phyloP scores from a whole-genome alignment of 768 basidiomycete species.

The Dendrothele bispora region DNA sequence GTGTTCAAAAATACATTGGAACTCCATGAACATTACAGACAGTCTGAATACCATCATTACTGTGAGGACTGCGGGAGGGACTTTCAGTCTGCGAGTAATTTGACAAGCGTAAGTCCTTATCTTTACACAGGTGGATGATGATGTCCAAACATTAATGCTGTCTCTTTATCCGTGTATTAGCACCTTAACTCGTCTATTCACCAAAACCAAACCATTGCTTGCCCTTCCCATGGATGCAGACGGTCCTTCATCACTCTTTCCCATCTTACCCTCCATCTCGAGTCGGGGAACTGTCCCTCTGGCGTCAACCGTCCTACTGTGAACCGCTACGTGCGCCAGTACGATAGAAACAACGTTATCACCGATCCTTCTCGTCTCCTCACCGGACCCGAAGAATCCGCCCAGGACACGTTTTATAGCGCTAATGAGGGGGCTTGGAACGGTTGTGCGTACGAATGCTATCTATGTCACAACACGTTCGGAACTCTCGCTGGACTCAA shows the following conservation, averaged over 20 bases:
- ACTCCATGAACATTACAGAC: constrained; percentile 49
- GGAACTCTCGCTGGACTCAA: constrained; percentile 29
- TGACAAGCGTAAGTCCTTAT: constrained; percentile 22
- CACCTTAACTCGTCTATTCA: constrained; percentile 60
- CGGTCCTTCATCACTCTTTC: constrained; percentile 49
- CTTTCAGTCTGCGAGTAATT: constrained; percentile 42
- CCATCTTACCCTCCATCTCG: constrained; percentile 62
- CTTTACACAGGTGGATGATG: no score
- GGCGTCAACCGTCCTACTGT: constrained; percentile 41
- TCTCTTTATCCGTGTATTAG: no score
- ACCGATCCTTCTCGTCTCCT: constrained; percentile 57
- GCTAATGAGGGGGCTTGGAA: constrained; percentile 39
- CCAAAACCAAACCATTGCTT: constrained; percentile 32
- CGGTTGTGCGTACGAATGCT: constrained; percentile 40
- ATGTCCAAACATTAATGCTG: no score
- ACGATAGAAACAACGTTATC: constrained; percentile 49
- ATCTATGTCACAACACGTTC: constrained; percentile 37
- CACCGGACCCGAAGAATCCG: constrained; percentile 23
- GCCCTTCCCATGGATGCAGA: constrained; percentile 43
- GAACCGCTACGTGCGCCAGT: constrained; percentile 38
- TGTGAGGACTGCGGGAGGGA: constrained; percentile 42
- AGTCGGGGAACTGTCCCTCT: constrained; percentile 56
- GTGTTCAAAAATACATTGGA: constrained; percentile 40
- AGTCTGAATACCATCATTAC: constrained; percentile 40
- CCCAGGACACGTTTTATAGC: constrained; percentile 20